phyloP scores from a whole-genome alignment of 2,329 filamentous ascomycete species.

The Phaeophleospora eucalypticola region DNA sequence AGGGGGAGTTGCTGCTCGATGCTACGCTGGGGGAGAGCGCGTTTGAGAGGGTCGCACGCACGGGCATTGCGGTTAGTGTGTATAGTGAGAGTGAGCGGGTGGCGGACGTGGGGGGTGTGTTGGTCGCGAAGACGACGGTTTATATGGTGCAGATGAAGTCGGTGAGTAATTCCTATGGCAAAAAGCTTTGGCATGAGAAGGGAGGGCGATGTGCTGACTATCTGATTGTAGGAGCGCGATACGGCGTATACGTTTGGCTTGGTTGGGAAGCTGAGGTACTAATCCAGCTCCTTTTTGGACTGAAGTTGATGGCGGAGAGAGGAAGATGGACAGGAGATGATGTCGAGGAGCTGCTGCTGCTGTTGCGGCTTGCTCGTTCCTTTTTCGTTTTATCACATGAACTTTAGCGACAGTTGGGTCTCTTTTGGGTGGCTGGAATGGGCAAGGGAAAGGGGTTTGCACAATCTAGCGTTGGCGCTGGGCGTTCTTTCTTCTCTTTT shows the following conservation, averaged over 20 bases:
- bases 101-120: constrained; percentile 54
- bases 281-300: constrained; percentile 7
- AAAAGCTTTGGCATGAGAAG: background rate
- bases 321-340: background rate
- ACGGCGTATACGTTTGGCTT: constrained; percentile 47
- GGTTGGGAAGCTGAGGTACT: constrained; percentile 49
- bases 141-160: constrained; percentile 57
- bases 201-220: constrained; percentile 5
- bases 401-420: too few species aligned
- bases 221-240: constrained; percentile 41
- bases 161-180: constrained; percentile 24
- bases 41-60: constrained; percentile 77
- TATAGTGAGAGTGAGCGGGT: constrained; percentile 62
- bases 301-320: background rate
- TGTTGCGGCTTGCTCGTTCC: too few species aligned
- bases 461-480: background rate
- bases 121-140: constrained; percentile 51
- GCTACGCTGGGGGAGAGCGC: constrained; percentile 79
- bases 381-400: too few species aligned
- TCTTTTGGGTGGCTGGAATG: background rate
- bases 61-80: constrained; percentile 83
- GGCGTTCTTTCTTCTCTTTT: too few species aligned
- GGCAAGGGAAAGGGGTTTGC: background rate
- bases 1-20: constrained; percentile 68
- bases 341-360: background rate